These are phyloP conservation scores for Alisma plantagoaquatica DNA, from an alignment of 106 monocot species.

Conservation along the genomic window DNA sequence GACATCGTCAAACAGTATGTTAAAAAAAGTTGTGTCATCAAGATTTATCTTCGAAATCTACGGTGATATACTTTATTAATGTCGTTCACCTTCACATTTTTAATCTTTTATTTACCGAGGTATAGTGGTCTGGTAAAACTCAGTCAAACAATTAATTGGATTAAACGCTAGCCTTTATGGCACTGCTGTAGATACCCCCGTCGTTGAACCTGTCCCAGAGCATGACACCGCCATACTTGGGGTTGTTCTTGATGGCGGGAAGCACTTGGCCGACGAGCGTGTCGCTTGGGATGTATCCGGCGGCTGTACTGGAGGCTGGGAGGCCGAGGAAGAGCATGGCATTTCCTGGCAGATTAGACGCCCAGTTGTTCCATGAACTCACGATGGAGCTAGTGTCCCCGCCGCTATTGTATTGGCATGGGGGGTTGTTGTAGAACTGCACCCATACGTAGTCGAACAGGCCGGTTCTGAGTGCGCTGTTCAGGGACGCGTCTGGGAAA, in stretches of 20 bases:
- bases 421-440: conserved; percentile 18
- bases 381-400: not conserved
- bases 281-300: conserved; percentile 4
- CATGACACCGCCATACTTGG: conserved; percentile 16
- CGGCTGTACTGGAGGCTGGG: not conserved
- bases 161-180: conserved; percentile 1
- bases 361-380: conserved; percentile 3
- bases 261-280: conserved; percentile 6
- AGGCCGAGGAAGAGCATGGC: conserved; percentile 9
- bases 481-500: conserved; percentile 5
- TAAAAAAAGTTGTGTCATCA: too few species aligned
- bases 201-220: conserved; percentile 8
- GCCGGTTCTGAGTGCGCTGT: not conserved
- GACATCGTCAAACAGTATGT: too few species aligned
- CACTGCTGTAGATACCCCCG: conserved; percentile 7
- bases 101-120: too few species aligned
- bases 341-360: conserved; percentile 3
- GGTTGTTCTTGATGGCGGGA: not conserved
- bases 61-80: too few species aligned
- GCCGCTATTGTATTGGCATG: conserved; percentile 7
- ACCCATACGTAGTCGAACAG: conserved; percentile 18
- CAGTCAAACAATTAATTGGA: too few species aligned
- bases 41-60: too few species aligned
- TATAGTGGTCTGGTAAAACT: too few species aligned
- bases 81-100: too few species aligned